Evolutionary conservation across 345 rosid genomes (phyloP), one percentile per base, ranked within the genome.

Genomic region (Eucalyptus regnans): DNA sequence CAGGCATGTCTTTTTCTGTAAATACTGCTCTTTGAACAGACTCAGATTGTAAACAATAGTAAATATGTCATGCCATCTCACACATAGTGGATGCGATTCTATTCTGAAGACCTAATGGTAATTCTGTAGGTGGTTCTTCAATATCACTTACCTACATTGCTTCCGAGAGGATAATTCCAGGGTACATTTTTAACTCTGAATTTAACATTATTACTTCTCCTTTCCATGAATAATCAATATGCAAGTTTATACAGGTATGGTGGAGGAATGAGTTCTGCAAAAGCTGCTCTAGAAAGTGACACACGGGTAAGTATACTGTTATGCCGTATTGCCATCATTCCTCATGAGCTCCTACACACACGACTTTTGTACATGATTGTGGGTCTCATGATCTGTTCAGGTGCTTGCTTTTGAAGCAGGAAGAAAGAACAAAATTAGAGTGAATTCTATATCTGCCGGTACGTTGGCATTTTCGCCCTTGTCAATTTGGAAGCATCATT

Each of bases 191-290:
- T 50, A 48, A 46, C 10, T 80, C 13, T 7, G 50, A 41, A n/a
- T 66, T 46, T 48, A 33, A 29, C 17, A 33, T n/a, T 89, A n/a
- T 50, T 25, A 13, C 50, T 49, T n/a, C 20, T 31, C 20, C 87
- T 88, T 66, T 76, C 76, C 18, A 85, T 33, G 29, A 56, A 20
- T 89, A 76, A 83, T 25, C 43, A n/a, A n/a, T 12, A 89, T 71
- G 48, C 86, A 27, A 16, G 37, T 12, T 68, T 50, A 43, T 86
- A 88, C 93, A 98, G 99, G 89, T 98, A 98, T 17, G 99, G 99
- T 91, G 99, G 99, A 87, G 99, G 99, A 79, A 96, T 98, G 99
- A 98, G 98, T 91, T 97, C 99, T 68, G 99, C 99, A 31, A 98
- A 98, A 94, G 96, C 99, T 33, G 99, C 99, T 43, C 91, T 98